phyloP scores from a whole-genome alignment of 2,329 filamentous ascomycete genomes.

The Ramichloridium luteum region DNA sequence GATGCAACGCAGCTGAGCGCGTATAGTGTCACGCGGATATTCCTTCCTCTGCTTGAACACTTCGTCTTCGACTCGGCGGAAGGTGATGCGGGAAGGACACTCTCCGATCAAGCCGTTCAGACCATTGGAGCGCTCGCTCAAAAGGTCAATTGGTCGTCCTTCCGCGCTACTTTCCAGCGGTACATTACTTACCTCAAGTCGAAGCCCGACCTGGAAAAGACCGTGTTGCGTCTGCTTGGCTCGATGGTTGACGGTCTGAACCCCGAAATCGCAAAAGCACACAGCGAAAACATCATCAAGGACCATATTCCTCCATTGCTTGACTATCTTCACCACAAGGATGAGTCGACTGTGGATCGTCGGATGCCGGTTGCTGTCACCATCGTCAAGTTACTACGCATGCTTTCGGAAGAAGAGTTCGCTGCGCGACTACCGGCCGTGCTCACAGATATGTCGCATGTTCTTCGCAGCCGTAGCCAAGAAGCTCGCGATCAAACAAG shows the following conservation, averaged over 20 bases:
- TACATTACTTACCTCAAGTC: conserved; percentile 72
- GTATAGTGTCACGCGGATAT: conserved; percentile 70
- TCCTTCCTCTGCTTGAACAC: conserved; percentile 84
- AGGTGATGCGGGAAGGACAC: conserved; percentile 64
- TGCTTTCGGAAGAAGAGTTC: conserved; percentile 63
- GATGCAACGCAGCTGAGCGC: conserved; percentile 58
- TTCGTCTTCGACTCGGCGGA: conserved; percentile 78
- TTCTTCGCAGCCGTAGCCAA: conserved; percentile 76
- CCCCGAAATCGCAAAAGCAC: conserved; percentile 6
- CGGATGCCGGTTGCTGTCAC: conserved; percentile 84
- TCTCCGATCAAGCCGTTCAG: conserved; percentile 74
- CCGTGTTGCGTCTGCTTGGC: conserved; percentile 68
- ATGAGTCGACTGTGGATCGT: conserved; percentile 85
- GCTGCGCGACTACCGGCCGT: conserved; percentile 66
- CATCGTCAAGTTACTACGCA: conserved; percentile 71
- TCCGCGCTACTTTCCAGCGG: conserved; percentile 68
- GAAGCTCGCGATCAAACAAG: conserved; percentile 85
- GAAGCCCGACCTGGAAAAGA: conserved; percentile 74
- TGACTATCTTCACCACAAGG: conserved; percentile 84
- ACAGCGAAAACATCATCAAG: conserved; percentile 41
- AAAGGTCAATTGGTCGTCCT: conserved; percentile 82
- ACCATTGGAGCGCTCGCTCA: conserved; percentile 64
- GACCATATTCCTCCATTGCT: conserved; percentile 68
- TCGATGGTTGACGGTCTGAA: conserved; percentile 65
- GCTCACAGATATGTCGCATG: conserved; percentile 83